Evolutionary conservation across 2,329 filamentous ascomycete species (phyloP).

Genomic region (Acrocalymma vagum): DNA sequence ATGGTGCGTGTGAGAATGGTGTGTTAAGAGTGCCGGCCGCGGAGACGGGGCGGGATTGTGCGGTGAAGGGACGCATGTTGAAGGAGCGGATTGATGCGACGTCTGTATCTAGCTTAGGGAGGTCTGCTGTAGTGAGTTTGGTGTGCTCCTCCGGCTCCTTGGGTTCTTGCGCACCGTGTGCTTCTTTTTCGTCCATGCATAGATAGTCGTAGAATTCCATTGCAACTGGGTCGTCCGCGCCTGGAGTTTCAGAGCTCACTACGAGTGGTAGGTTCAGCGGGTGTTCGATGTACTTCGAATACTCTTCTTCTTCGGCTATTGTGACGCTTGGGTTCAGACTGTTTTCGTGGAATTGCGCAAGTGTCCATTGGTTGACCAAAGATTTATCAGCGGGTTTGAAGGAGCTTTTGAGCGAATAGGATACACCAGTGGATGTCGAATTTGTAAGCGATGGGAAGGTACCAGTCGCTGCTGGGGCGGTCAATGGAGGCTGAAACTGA

Average conservation of each 20-base stretch:
- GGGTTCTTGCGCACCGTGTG: slow-evolving; percentile 19
- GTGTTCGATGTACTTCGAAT: slow-evolving; percentile 85
- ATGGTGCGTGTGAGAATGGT: slow-evolving; percentile 42
- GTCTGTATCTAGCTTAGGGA: slow-evolving; percentile 31
- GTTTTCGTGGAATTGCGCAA: slow-evolving; percentile 84
- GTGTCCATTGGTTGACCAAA: slow-evolving; percentile 85
- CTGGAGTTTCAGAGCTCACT: slow-evolving; percentile 71
- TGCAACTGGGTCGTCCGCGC: slow-evolving; percentile 57
- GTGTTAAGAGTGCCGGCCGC: slow-evolving; percentile 28
- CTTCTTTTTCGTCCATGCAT: slow-evolving; percentile 60
- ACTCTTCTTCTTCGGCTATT: slow-evolving; percentile 80
- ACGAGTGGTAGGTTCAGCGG: slow-evolving; percentile 89
- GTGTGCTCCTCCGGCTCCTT: slow-evolving; percentile 28
- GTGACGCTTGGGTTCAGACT: slow-evolving; percentile 87
- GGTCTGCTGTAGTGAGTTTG: slow-evolving; percentile 20
- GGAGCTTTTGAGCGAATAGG: slow-evolving; percentile 30
- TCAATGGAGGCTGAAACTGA: slow-evolving; percentile 28
- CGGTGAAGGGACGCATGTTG: slow-evolving; percentile 34
- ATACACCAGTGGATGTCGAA: slow-evolving; percentile 37
- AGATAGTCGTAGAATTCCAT: slow-evolving; percentile 84
- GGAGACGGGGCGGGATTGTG: slow-evolving; percentile 26
- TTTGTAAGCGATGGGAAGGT: slow-evolving; percentile 34
- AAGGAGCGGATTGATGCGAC: slow-evolving; percentile 34
- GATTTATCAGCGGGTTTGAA: slow-evolving; percentile 75
- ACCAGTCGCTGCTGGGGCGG: slow-evolving; percentile 21